Percentiles rank a stretch among this genome's conserved stretches.
Conservation (phyloP, 2,329 filamentous ascomycete genomes). For the Ophiostoma montium region DNA sequence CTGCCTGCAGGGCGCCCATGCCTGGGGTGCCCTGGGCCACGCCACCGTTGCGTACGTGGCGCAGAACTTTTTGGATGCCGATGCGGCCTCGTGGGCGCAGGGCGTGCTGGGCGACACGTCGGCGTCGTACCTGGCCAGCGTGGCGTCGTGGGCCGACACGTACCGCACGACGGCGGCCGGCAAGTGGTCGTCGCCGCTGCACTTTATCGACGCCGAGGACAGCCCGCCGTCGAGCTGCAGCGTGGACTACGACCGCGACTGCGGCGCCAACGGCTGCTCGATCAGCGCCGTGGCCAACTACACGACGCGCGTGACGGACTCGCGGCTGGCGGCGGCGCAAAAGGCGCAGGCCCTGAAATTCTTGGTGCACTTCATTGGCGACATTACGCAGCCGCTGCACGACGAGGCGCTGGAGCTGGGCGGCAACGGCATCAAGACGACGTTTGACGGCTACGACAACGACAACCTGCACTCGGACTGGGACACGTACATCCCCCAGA, state of each 20-base stretch:
- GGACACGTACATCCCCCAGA: conserved; percentile 44
- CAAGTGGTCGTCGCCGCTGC: conserved; percentile 29
- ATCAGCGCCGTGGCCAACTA: conserved; percentile 32
- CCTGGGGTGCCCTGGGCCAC: conserved; percentile 34
- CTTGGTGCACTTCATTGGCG: conserved; percentile 41
- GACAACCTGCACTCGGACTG: conserved; percentile 45
- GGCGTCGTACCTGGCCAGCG: conserved; percentile 30
- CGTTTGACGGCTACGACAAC: conserved; percentile 31
- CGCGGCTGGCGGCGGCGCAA: conserved; percentile 28
- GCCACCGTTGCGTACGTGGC: conserved; percentile 40
- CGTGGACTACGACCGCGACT: conserved; percentile 30
- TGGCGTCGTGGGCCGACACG: conserved; percentile 37
- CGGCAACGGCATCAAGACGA: conserved; percentile 42
- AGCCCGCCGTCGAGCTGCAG: conserved; percentile 10
- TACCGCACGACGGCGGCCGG: conserved; percentile 32
- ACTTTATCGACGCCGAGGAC: conserved; percentile 34
- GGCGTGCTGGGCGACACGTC: conserved; percentile 29
- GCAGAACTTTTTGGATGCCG: conserved; percentile 29
- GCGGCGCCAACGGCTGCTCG: conserved; percentile 28
- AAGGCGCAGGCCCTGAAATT: conserved; percentile 49
- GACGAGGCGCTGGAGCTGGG: conserved; percentile 37
- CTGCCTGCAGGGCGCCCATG: conserved; percentile 10
- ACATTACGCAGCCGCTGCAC: conserved; percentile 42
- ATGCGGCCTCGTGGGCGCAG: conserved; percentile 29
- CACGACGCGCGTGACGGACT: conserved; percentile 36